Evolutionary conservation across 768 basidiomycete species (phyloP).

Genomic region (Grammothele lineata): DNA sequence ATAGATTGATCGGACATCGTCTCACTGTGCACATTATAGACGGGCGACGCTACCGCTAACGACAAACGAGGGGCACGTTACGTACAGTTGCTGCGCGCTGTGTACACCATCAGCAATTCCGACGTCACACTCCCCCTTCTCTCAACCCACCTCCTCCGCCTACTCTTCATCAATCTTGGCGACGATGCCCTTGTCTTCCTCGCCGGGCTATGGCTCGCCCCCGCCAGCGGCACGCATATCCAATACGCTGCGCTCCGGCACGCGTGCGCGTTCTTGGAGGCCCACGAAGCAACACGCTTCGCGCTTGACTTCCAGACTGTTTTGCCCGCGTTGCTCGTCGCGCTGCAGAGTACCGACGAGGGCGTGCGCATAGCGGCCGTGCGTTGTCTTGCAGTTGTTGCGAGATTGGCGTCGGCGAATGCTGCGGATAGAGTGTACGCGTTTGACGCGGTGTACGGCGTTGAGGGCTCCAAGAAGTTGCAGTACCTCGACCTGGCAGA

Average conservation of each 20-base stretch:
- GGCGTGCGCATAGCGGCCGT: conserved; percentile 48
- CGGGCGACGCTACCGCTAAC: background rate
- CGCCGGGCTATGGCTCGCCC: conserved; percentile 56
- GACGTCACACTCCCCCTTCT: conserved; percentile 45
- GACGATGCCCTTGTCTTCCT: conserved; percentile 79
- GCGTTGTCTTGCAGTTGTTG: conserved; percentile 50
- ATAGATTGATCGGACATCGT: background rate
- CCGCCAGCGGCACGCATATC: conserved; percentile 27
- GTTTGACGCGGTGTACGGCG: conserved; percentile 72
- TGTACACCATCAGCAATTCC: conserved; percentile 67
- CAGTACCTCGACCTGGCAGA: conserved; percentile 72
- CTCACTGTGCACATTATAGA: background rate
- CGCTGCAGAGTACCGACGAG: conserved; percentile 43
- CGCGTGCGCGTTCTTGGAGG: conserved; percentile 74
- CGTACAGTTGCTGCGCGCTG: conserved; percentile 52
- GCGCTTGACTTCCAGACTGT: conserved; percentile 78
- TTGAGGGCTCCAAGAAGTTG: conserved; percentile 41
- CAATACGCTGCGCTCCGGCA: conserved; percentile 65
- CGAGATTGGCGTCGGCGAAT: conserved; percentile 33
- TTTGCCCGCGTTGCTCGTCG: conserved; percentile 63
- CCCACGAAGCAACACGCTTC: conserved; percentile 50
- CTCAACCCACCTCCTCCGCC: conserved; percentile 52
- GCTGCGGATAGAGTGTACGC: conserved; percentile 56
- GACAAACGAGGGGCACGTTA: conserved; percentile 36
- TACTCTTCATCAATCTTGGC: conserved; percentile 63